These are phyloP conservation scores for Papiliotrema fonsecae DNA, from an alignment of 1,284 basidiomycete species.

Conservation along the genomic window DNA sequence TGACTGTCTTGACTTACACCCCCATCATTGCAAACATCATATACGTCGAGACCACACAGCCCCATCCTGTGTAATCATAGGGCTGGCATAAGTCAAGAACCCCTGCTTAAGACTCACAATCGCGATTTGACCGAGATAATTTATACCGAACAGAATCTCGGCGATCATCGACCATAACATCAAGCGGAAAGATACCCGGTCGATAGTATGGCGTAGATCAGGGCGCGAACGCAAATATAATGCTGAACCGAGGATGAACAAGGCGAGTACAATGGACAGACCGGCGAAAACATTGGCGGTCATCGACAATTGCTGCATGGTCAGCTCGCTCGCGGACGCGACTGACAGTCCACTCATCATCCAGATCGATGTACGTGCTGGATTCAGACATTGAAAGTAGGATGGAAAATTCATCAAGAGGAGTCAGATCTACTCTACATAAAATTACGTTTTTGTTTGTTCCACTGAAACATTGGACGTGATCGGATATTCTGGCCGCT, in stretches of 20 bases:
- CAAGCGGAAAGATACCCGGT: slow-evolving; percentile 11
- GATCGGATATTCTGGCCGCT: too few relatives aligned
- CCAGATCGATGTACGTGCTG: too few relatives aligned
- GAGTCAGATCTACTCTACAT: too few relatives aligned
- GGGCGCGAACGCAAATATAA: neutral
- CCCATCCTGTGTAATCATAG: neutral
- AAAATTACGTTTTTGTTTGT: too few relatives aligned
- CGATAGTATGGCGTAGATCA: slow-evolving; percentile 3
- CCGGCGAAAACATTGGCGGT: neutral
- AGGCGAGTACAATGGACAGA: neutral
- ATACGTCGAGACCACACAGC: neutral
- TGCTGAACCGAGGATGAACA: neutral
- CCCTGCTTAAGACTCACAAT: slow-evolving; percentile 2
- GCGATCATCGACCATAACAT: slow-evolving; percentile 6
- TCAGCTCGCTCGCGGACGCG: too few relatives aligned
- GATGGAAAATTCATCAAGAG: too few relatives aligned
- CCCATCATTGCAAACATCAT: neutral
- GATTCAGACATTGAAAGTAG: too few relatives aligned
- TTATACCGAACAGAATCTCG: slow-evolving; percentile 10
- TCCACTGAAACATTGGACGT: too few relatives aligned
- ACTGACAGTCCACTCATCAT: too few relatives aligned
- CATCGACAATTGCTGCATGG: too few relatives aligned
- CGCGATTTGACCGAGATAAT: neutral
- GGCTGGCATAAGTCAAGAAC: neutral
- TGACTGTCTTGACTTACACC: neutral